phyloP scores from a whole-genome alignment of 2,329 filamentous ascomycete genomes.

The Cadophora luteo-olivacea region DNA sequence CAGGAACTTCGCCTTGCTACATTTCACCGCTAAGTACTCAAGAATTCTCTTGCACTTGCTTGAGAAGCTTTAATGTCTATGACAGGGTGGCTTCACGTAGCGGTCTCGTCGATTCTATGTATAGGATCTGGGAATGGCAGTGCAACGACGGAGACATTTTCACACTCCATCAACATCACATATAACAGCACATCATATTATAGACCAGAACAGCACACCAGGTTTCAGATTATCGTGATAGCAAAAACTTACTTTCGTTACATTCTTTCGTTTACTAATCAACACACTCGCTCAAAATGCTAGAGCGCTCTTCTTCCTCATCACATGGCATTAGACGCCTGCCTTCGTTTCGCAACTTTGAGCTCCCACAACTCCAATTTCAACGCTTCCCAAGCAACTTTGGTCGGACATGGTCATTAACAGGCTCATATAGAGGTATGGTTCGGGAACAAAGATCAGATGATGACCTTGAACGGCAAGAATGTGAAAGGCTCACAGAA shows the following conservation, averaged over 20 bases:
- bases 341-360: slow-evolving; percentile 10
- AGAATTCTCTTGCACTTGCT: background rate
- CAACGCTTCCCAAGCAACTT: background rate
- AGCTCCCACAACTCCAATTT: slow-evolving; percentile 11
- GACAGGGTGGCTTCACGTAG: slow-evolving; percentile 1
- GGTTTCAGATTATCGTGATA: background rate
- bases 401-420: slow-evolving; percentile 3
- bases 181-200: background rate
- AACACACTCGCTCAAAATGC: background rate
- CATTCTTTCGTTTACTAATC: background rate
- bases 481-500: background rate
- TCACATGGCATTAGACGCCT: slow-evolving; percentile 4
- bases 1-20: slow-evolving; percentile 2
- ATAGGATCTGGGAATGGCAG: slow-evolving; percentile 12
- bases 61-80: background rate
- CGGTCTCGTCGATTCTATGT: background rate
- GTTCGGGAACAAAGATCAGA: background rate
- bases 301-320: slow-evolving; percentile 3
- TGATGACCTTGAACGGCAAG: slow-evolving; percentile 11
- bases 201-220: background rate
- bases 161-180: background rate
- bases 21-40: background rate
- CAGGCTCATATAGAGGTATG: slow-evolving; percentile 6
- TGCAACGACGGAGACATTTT: background rate
- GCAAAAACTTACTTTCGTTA: background rate